Conservation (phyloP, 1,284 basidiomycete species). For the Ustilago hordei region DNA sequence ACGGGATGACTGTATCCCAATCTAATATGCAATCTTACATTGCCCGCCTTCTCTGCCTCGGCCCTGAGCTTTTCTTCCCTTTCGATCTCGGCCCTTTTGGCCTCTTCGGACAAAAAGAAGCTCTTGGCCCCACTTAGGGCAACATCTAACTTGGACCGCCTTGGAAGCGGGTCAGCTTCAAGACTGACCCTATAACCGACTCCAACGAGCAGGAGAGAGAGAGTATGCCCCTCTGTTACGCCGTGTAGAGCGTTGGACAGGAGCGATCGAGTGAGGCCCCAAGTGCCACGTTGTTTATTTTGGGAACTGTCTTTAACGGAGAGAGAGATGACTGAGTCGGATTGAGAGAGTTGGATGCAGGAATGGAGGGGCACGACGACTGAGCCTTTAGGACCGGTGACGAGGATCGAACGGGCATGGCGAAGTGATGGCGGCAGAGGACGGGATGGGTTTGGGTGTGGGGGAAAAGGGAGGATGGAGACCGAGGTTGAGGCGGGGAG, state of each 20-base stretch:
- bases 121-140: constrained; percentile 40
- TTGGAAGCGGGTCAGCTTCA: constrained; percentile 79
- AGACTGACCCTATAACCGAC: constrained; percentile 92
- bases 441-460: constrained; percentile 61
- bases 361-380: constrained; percentile 61
- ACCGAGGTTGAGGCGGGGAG: constrained; percentile 52
- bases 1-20: constrained; percentile 92
- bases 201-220: constrained; percentile 88
- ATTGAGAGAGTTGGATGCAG: constrained; percentile 38
- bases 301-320: constrained; percentile 78
- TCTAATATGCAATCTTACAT: constrained; percentile 55
- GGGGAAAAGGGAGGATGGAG: constrained; percentile 58
- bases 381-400: constrained; percentile 61
- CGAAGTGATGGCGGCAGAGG: constrained; percentile 54
- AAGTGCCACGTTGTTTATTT: constrained; percentile 86
- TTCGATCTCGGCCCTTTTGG: constrained; percentile 48
- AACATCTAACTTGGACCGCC: constrained; percentile 45
- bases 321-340: constrained; percentile 68
- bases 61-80: constrained; percentile 14
- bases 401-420: constrained; percentile 57
- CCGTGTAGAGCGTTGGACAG: constrained; percentile 90
- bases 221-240: constrained; percentile 86
- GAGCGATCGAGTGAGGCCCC: constrained; percentile 91
- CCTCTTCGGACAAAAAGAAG: constrained; percentile 53
- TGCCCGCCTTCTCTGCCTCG: constrained; percentile 31